Conservation (phyloP, 2,329 filamentous ascomycete genomes). For the Xylariaceae sp. region DNA sequence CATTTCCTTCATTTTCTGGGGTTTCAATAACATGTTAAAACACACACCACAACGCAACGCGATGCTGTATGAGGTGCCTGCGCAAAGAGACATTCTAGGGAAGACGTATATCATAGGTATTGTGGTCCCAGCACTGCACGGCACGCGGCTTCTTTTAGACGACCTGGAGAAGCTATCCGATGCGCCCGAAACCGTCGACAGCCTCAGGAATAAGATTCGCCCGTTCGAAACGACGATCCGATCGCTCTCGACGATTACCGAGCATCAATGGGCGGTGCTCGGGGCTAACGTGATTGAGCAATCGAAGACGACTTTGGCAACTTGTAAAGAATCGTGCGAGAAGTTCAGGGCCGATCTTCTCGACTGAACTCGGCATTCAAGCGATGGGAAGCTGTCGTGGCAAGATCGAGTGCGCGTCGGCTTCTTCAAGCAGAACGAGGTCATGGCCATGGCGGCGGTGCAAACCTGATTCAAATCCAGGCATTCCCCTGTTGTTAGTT, state of each 20-base stretch:
- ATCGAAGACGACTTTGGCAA: neutral
- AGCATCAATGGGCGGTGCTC: neutral
- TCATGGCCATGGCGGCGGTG: constrained; percentile 1
- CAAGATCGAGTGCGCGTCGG: constrained; percentile 1
- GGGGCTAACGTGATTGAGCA: neutral
- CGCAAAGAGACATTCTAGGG: no score
- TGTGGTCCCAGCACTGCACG: neutral
- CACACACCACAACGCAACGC: no score
- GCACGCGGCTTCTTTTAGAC: constrained; percentile 1
- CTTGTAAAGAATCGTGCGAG: constrained; percentile 2
- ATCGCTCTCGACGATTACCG: neutral
- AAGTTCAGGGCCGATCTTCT: constrained; percentile 3
- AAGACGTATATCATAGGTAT: neutral
- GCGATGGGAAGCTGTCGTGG: constrained; percentile 1
- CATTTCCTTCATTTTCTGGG: no score
- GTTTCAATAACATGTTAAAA: no score
- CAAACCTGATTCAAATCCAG: neutral
- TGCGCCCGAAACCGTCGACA: constrained; percentile 1
- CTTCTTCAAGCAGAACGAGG: neutral
- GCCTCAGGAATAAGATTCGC: neutral
- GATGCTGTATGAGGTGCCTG: no score
- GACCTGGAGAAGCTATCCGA: constrained; percentile 2
- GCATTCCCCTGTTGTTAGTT: neutral
- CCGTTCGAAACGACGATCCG: neutral
- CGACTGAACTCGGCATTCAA: constrained; percentile 2